Base-by-base conservation (phyloP, 495 filamentous ascomycete species). In the Neurospora sp. region DNA sequence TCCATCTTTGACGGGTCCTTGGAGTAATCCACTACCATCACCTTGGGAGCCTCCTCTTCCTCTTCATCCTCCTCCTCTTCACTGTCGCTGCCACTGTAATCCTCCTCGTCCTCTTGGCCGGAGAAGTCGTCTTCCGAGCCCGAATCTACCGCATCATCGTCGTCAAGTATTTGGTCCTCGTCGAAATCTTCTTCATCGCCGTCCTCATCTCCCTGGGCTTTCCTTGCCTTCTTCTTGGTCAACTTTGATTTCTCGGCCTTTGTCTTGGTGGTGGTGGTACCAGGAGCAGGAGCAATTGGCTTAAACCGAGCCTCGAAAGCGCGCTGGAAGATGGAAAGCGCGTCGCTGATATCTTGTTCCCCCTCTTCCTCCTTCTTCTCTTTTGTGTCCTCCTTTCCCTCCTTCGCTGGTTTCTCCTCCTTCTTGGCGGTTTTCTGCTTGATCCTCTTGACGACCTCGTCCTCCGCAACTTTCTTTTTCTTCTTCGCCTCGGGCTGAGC, bases 251-350 rank as follows among this genome's bases (percentile, higher is more conserved):
- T 70, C 70, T 79, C 42, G 40, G 59, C 41, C 53, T 71, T 22
- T 73, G 79, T 69, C 53, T 71, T 22, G 72, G 79, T 69, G 68
- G 74, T 73, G 22, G 68, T 72, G 14, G 31, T 69, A 68, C 78
- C 73, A 75, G 73, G 76, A 68, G 79, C 73, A 75, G 73, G 76
- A 74, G 85, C 84, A 27, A 98, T 77, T 12, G 94, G 93, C 75
- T 89, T 88, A 81, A 97, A 98, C 76, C 91, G 89, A 10, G 91
- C 88, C 82, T 98, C 96, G 80, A 99, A 98, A 79, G 93, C 90
- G 74, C 89, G 90, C 72, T 89, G 89, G 74, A 99, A 89, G 41
- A 91, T 83, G 71, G 79, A 83, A 70, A 82, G 81, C 0, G 81
- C 83, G n/a, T 82, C 78, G 20, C 77, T 78, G 35, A 81, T 75